Conservation (phyloP, 75 land plant genomes). For the Cryptomeria japonica region DNA sequence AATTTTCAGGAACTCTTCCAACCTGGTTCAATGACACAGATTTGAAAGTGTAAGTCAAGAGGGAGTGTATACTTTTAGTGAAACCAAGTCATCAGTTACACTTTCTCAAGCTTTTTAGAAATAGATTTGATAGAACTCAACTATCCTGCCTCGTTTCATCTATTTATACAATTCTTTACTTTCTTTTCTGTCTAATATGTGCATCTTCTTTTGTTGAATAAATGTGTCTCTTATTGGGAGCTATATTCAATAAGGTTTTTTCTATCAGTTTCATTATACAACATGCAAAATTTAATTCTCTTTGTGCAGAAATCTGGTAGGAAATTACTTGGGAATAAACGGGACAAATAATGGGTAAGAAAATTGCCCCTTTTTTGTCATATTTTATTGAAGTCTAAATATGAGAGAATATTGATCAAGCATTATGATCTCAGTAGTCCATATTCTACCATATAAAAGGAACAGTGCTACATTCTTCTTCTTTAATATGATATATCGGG, state of each 20-base stretch:
- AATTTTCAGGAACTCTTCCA: conserved; percentile 12
- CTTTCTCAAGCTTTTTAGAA: not conserved
- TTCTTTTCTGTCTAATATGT: too few species aligned
- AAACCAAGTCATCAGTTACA: not conserved
- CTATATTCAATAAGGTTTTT: too few species aligned
- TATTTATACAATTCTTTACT: too few species aligned
- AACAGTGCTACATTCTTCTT: not conserved
- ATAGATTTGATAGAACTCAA: too few species aligned
- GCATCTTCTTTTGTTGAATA: too few species aligned
- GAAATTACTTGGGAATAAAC: too few species aligned
- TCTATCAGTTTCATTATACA: too few species aligned
- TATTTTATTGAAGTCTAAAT: not conserved
- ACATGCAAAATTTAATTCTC: too few species aligned
- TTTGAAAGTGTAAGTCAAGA: conserved; percentile 7
- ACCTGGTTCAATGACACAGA: not conserved
- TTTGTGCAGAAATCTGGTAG: too few species aligned
- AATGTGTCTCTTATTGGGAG: too few species aligned
- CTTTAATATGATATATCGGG: not conserved
- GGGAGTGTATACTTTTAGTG: not conserved
- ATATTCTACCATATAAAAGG: not conserved
- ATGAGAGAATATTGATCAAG: not conserved
- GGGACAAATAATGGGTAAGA: too few species aligned
- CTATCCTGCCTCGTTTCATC: too few species aligned
- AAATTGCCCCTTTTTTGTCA: not conserved
- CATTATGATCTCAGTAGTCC: not conserved